phyloP scores from a whole-genome alignment of 2,329 filamentous ascomycete genomes.

The Monosporascus sp. region DNA sequence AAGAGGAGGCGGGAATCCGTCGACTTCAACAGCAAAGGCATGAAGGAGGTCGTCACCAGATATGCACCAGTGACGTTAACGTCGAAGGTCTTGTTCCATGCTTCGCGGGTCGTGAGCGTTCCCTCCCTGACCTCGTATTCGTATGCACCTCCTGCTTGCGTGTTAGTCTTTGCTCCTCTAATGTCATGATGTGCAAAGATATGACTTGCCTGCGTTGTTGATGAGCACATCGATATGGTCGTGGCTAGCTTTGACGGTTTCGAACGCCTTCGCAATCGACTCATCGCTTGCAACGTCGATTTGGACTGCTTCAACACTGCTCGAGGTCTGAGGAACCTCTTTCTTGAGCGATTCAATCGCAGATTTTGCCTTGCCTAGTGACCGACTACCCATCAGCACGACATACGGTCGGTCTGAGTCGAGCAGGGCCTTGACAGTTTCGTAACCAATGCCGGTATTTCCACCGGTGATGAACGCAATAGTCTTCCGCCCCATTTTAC shows the following conservation, averaged over 20 bases:
- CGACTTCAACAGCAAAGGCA: constrained; percentile 36
- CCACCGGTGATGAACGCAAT: constrained; percentile 54
- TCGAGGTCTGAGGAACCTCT: constrained; percentile 34
- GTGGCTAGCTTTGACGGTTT: constrained; percentile 34
- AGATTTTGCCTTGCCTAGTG: constrained; percentile 40
- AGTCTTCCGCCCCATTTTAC: neutral
- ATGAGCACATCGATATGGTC: constrained; percentile 46
- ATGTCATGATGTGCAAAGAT: neutral
- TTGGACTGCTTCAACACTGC: constrained; percentile 39
- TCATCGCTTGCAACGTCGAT: constrained; percentile 49
- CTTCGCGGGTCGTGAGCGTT: constrained; percentile 25
- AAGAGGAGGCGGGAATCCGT: constrained; percentile 38
- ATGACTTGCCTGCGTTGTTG: constrained; percentile 47
- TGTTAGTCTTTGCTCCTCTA: no score
- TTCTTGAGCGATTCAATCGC: constrained; percentile 36
- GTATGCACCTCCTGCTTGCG: neutral
- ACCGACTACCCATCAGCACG: constrained; percentile 51
- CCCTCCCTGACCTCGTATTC: constrained; percentile 17
- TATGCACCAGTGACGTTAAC: constrained; percentile 35
- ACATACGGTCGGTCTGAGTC: constrained; percentile 40
- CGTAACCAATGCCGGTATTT: constrained; percentile 55
- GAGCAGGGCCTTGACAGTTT: constrained; percentile 48
- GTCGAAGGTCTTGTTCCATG: constrained; percentile 33
- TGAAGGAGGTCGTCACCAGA: constrained; percentile 24
- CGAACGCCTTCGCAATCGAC: constrained; percentile 41